Conservation (phyloP, 441 rosid genomes). For the Cnidoscolus chayamansa region DNA sequence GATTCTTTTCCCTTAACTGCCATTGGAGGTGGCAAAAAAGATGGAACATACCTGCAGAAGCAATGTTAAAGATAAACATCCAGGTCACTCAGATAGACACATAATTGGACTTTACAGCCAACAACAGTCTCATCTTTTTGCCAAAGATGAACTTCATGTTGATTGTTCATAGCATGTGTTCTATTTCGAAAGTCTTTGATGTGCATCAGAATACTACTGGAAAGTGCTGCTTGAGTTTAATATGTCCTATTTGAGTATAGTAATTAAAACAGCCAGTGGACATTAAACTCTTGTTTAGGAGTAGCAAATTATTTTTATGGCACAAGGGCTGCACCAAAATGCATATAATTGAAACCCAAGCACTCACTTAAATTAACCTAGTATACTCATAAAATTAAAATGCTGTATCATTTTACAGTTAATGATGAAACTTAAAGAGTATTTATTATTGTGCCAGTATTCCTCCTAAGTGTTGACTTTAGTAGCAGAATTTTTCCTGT, state of each 20-base stretch:
- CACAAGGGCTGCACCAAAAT: neutral
- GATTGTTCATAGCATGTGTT: neutral
- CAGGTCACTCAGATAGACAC: constrained; percentile 25
- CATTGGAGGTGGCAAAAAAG: constrained; percentile 95
- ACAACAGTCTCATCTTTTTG: constrained; percentile 16
- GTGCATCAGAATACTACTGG: neutral
- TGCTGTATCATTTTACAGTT: neutral
- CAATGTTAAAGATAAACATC: constrained; percentile 44
- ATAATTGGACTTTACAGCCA: constrained; percentile 9
- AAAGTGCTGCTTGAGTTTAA: neutral
- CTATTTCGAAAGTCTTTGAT: constrained; percentile 1
- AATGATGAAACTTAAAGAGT: neutral
- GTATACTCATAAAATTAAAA: neutral
- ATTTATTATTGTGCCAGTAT: neutral
- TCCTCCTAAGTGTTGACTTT: neutral
- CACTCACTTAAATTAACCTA: neutral
- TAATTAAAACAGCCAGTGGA: neutral
- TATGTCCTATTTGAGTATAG: too few relatives aligned
- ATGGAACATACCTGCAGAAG: constrained; percentile 94
- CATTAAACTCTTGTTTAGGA: neutral
- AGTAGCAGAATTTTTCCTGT: neutral
- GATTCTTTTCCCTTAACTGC: constrained; percentile 82
- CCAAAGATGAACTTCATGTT: neutral
- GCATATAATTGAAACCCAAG: neutral
- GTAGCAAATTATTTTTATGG: neutral